Percentiles rank a stretch among this genome's conserved stretches.
These are phyloP conservation scores for Turritis glabra DNA, from an alignment of 345 rosid genomes.

Conservation along the genomic window DNA sequence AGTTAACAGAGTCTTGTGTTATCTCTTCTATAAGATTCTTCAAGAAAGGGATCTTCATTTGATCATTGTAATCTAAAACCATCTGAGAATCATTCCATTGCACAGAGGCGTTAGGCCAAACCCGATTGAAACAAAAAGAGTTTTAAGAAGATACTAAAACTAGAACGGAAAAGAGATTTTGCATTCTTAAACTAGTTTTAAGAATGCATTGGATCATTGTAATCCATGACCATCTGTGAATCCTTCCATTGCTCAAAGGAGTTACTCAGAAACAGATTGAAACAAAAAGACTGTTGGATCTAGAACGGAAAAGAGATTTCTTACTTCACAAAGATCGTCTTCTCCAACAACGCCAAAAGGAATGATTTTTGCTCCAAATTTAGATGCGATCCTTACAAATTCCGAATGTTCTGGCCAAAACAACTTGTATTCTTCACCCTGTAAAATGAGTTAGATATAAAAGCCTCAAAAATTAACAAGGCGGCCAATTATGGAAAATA, in stretches of 20 bases:
- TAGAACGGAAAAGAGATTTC: slow-evolving; percentile 8
- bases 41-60: slow-evolving; percentile 59
- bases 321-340: slow-evolving; percentile 69
- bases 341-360: slow-evolving; percentile 80
- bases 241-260: not conserved
- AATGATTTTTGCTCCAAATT: slow-evolving; percentile 72
- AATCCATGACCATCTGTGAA: not conserved
- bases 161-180: not conserved
- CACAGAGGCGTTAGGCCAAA: not conserved
- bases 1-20: slow-evolving; percentile 38
- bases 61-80: slow-evolving; percentile 67
- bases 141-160: not conserved
- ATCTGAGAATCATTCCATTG: slow-evolving; percentile 33
- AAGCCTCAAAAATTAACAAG: slow-evolving; percentile 5
- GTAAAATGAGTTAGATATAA: not conserved
- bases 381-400: slow-evolving; percentile 73
- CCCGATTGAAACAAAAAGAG: not conserved
- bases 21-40: slow-evolving; percentile 43
- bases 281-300: not conserved
- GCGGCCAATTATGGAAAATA: not conserved
- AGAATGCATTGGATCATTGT: not conserved
- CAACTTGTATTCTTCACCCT: slow-evolving; percentile 78
- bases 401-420: slow-evolving; percentile 77
- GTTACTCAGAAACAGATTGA: not conserved
- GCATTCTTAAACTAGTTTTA: too few relatives aligned